phyloP scores from a whole-genome alignment of 352 stramenopile species.

The Phytophthora citricola region DNA sequence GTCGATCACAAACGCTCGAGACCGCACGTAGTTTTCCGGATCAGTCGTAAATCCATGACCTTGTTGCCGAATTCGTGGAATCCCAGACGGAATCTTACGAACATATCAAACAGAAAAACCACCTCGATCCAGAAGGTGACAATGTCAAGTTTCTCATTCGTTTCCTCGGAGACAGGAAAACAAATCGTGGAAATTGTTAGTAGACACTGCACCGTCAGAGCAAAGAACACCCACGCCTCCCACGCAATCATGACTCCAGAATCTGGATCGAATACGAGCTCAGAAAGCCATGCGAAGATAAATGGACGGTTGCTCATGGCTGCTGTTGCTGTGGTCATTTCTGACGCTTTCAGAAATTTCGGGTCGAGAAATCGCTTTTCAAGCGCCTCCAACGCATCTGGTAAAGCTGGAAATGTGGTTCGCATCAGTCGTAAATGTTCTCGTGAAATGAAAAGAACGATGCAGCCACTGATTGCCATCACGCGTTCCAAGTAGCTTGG shows the following conservation, averaged over 20 bases:
- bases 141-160: conserved; percentile 21
- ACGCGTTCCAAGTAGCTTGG: conserved; percentile 58
- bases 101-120: conserved; percentile 63
- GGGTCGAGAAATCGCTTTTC: conserved; percentile 59
- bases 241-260: conserved; percentile 53
- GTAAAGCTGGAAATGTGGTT: conserved; percentile 36
- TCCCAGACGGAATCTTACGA: conserved; percentile 52
- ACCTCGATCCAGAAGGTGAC: conserved; percentile 53
- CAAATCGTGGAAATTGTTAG: conserved; percentile 59
- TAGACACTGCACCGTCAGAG: conserved; percentile 58
- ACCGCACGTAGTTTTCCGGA: conserved; percentile 60
- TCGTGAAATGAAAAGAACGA: conserved; percentile 60
- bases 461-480: conserved; percentile 57
- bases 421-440: conserved; percentile 56
- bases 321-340: conserved; percentile 22
- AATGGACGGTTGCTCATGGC: conserved; percentile 7
- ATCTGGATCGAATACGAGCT: conserved; percentile 61
- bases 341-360: conserved; percentile 57
- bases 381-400: conserved; percentile 43
- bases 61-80: conserved; percentile 82
- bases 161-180: conserved; percentile 30
- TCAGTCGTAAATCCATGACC: conserved; percentile 53
- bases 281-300: conserved; percentile 16
- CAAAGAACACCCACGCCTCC: conserved; percentile 66
- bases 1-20: conserved; percentile 55